Evolutionary conservation across 176 grass and related monocot species (phyloP).

Genomic region (Rhynchospora pubera): DNA sequence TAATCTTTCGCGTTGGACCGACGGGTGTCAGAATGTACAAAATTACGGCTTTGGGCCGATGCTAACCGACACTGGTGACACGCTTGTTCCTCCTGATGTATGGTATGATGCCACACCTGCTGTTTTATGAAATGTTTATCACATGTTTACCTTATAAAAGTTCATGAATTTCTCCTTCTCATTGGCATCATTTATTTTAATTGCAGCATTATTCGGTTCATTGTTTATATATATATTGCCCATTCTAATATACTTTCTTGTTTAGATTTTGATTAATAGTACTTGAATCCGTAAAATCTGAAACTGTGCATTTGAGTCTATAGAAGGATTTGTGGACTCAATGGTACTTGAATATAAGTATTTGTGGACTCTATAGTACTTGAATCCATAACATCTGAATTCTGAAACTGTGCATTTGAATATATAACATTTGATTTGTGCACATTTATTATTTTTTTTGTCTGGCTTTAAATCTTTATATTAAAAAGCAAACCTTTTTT

Average conservation of each 20-base stretch:
- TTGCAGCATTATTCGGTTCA: neutral
- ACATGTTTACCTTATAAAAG: no score
- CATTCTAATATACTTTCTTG: no score
- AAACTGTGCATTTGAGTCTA: no score
- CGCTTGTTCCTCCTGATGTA: constrained; percentile 42
- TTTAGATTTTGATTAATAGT: no score
- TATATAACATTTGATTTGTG: no score
- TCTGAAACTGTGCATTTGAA: neutral
- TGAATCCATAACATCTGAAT: neutral
- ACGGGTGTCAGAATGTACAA: constrained; percentile 50
- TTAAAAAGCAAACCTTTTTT: no score
- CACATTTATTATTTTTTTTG: neutral
- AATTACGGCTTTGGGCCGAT: constrained; percentile 71
- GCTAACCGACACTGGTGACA: constrained; percentile 19
- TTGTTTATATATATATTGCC: no score
- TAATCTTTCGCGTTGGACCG: constrained; percentile 37
- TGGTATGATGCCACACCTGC: constrained; percentile 46
- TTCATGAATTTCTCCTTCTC: neutral
- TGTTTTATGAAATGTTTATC: neutral
- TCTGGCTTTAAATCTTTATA: neutral
- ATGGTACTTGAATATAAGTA: no score
- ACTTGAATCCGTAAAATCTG: no score
- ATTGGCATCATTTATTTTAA: neutral
- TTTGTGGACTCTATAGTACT: no score
- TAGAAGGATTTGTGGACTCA: no score